Evolutionary conservation across 805 yeast species (phyloP).

Genomic region (Sungouiozyma ichnusensis): DNA sequence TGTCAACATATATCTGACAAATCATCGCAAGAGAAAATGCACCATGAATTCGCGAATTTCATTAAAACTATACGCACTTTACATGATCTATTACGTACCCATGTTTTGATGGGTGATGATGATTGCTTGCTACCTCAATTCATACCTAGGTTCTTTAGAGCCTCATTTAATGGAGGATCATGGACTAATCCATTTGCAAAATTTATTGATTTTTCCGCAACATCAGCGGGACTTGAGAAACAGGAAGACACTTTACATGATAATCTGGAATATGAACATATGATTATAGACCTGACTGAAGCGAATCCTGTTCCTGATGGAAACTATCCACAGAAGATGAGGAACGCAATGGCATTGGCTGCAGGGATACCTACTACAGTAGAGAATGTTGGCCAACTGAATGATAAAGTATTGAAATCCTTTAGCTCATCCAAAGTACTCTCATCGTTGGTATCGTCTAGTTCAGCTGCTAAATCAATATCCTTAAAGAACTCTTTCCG

Average conservation of each 20-base stretch:
- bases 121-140: slow-evolving; percentile 42
- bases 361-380: slow-evolving; percentile 9
- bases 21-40: slow-evolving; percentile 11
- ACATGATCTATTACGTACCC: slow-evolving; percentile 21
- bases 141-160: slow-evolving; percentile 57
- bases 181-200: slow-evolving; percentile 60
- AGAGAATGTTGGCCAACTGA: not conserved
- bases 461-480: slow-evolving; percentile 7
- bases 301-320: slow-evolving; percentile 1
- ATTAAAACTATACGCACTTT: slow-evolving; percentile 21
- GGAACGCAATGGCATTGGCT: slow-evolving; percentile 16
- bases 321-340: slow-evolving; percentile 16
- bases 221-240: not conserved
- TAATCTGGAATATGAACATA: not conserved
- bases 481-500: slow-evolving; percentile 13
- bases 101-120: slow-evolving; percentile 13
- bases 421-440: not conserved
- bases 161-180: slow-evolving; percentile 67
- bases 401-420: slow-evolving; percentile 1
- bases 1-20: not conserved
- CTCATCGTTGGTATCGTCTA: slow-evolving; percentile 1
- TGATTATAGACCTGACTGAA: not conserved
- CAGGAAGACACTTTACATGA: not conserved
- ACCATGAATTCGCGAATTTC: slow-evolving; percentile 22
- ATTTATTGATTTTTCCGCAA: slow-evolving; percentile 5